Percentiles rank a stretch among this genome's conserved stretches.
Evolutionary conservation across 2,329 filamentous ascomycete genomes (phyloP).

Genomic region (Trichoderma sp.): DNA sequence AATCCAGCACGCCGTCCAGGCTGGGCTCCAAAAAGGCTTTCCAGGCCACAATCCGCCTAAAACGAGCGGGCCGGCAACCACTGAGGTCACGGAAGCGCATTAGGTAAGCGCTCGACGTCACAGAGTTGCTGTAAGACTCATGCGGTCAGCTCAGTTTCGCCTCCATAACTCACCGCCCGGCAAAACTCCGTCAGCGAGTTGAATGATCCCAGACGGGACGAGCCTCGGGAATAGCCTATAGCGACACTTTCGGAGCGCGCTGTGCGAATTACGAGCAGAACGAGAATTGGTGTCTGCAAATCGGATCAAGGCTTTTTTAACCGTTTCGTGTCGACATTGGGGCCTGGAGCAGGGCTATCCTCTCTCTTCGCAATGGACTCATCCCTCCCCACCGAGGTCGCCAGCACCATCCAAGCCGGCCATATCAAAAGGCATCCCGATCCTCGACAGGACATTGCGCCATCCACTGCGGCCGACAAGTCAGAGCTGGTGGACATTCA

Average conservation of each 20-base stretch:
- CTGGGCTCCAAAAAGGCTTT: too few relatives aligned
- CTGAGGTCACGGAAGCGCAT: not conserved
- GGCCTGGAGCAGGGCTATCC: not conserved
- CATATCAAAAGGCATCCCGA: slow-evolving; percentile 75
- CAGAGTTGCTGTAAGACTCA: not conserved
- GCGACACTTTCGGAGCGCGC: not conserved
- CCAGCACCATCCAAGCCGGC: slow-evolving; percentile 77
- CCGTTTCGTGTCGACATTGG: not conserved
- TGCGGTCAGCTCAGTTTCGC: not conserved
- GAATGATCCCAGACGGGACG: slow-evolving; percentile 6
- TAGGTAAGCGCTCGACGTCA: slow-evolving; percentile 24
- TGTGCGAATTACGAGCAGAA: not conserved
- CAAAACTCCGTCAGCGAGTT: slow-evolving; percentile 28
- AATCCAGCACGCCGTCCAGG: not conserved
- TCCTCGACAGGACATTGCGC: slow-evolving; percentile 70
- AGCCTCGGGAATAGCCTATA: not conserved
- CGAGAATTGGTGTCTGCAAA: not conserved
- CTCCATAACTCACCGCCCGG: slow-evolving; percentile 34
- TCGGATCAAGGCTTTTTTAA: not conserved
- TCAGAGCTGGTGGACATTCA: slow-evolving; percentile 21
- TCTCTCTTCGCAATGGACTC: slow-evolving; percentile 48
- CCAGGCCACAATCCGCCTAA: slow-evolving; percentile 15
- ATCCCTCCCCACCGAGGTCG: slow-evolving; percentile 66
- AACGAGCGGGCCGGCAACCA: slow-evolving; percentile 7
- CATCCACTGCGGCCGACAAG: slow-evolving; percentile 27